Conservation (phyloP, 2,329 filamentous ascomycete species). For the Helotiales sp. region DNA sequence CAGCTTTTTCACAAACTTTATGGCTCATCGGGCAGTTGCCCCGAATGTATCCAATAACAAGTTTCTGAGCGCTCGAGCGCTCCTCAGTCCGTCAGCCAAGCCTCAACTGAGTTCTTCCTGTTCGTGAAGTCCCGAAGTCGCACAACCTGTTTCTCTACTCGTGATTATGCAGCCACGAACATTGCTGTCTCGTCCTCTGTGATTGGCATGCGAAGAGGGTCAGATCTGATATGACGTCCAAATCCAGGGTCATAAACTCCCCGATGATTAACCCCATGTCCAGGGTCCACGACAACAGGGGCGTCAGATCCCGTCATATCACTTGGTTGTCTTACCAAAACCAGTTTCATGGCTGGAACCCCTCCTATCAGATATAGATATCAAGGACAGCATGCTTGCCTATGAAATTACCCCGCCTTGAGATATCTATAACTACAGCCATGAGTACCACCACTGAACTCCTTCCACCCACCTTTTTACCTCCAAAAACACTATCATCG, state of each 20-base stretch:
- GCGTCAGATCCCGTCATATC: conserved; percentile 1
- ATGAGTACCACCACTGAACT: conserved; percentile 10
- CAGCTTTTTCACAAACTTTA: not conserved
- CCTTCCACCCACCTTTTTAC: conserved; percentile 4
- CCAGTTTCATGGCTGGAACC: conserved; percentile 4
- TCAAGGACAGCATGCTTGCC: not conserved
- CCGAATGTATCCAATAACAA: conserved; percentile 1
- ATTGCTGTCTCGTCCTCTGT: not conserved
- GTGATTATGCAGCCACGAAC: not conserved
- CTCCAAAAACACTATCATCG: conserved; percentile 20
- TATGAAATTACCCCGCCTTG: not conserved
- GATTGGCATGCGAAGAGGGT: conserved; percentile 2
- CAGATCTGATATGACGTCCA: conserved; percentile 14
- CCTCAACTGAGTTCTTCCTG: not conserved
- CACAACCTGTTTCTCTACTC: conserved; percentile 5
- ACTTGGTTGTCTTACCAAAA: not conserved
- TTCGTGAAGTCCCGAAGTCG: not conserved
- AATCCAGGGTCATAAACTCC: not conserved
- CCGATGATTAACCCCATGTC: not conserved
- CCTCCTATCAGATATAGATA: conserved; percentile 8
- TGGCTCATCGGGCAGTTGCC: conserved; percentile 6
- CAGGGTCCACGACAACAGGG: not conserved
- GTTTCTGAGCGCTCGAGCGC: not conserved
- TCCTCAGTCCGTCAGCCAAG: conserved; percentile 11
- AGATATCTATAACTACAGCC: conserved; percentile 15